phyloP scores from a whole-genome alignment of 2,329 filamentous ascomycete genomes.

The Cladophialophora psammophila region DNA sequence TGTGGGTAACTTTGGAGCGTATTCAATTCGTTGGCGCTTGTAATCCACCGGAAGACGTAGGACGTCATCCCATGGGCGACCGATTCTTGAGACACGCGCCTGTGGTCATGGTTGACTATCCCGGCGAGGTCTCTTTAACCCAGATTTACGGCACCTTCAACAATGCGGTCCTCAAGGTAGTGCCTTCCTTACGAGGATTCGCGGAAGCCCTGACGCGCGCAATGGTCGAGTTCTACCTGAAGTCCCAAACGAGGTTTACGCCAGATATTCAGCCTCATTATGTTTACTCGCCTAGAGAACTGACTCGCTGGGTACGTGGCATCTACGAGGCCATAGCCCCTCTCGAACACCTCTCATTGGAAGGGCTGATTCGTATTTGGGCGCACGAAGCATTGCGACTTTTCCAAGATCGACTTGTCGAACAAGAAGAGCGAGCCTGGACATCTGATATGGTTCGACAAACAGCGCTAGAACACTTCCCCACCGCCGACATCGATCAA shows the following conservation, averaged over 20 bases:
- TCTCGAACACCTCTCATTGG: conserved; percentile 83
- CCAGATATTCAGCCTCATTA: conserved; percentile 98
- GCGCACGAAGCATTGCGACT: conserved; percentile 94
- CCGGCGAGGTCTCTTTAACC: conserved; percentile 88
- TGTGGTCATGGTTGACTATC: conserved; percentile 99
- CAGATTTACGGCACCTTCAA: conserved; percentile 99
- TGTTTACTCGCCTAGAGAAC: conserved; percentile 97
- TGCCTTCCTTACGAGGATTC: conserved; percentile 93
- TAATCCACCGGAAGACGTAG: conserved; percentile 96
- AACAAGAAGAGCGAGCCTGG: conserved; percentile 93
- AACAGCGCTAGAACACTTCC: conserved; percentile 91
- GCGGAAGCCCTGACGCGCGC: conserved; percentile 91
- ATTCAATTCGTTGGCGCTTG: conserved; percentile 99
- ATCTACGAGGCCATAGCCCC: conserved; percentile 96
- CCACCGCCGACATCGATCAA: conserved; percentile 88
- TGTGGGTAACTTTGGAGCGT: conserved; percentile 95
- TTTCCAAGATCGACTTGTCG: conserved; percentile 96
- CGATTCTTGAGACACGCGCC: conserved; percentile 95
- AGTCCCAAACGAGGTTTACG: conserved; percentile 93
- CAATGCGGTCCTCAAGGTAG: conserved; percentile 92
- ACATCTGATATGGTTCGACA: conserved; percentile 86
- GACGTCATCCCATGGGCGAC: conserved; percentile 90
- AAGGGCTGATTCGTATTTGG: conserved; percentile 96
- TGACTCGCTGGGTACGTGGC: conserved; percentile 96
- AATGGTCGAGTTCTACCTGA: conserved; percentile 96